A percentile compares a stretch with the other conserved stretches of the same genome.
Conservation (phyloP, 2,329 filamentous ascomycete species). For the Nemania serpens region DNA sequence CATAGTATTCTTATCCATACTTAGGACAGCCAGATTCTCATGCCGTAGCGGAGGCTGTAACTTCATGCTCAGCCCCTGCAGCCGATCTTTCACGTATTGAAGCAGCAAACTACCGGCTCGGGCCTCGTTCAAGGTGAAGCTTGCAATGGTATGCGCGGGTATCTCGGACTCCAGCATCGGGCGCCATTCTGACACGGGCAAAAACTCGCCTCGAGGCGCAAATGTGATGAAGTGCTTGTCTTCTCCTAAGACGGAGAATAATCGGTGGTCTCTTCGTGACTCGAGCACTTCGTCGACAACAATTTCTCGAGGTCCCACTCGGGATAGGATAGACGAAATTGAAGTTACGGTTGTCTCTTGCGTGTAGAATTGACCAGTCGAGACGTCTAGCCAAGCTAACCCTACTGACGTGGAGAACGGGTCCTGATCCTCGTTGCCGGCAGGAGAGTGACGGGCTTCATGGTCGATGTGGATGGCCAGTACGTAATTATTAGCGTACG, state of each 20-base stretch:
- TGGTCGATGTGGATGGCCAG: slow-evolving; percentile 71
- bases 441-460: slow-evolving; percentile 32
- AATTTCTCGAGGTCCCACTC: slow-evolving; percentile 83
- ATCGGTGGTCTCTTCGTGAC: slow-evolving; percentile 59
- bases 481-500: slow-evolving; percentile 90
- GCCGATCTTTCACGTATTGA: slow-evolving; percentile 78
- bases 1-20: slow-evolving; percentile 89
- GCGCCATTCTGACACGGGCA: slow-evolving; percentile 68
- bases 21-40: slow-evolving; percentile 77
- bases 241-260: slow-evolving; percentile 72
- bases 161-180: slow-evolving; percentile 78
- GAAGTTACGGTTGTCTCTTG: slow-evolving; percentile 73
- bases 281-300: slow-evolving; percentile 71
- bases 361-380: slow-evolving; percentile 92
- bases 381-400: slow-evolving; percentile 91
- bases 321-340: slow-evolving; percentile 79
- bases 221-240: slow-evolving; percentile 80
- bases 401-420: slow-evolving; percentile 52
- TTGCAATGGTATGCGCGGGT: slow-evolving; percentile 52
- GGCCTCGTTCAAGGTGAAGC: slow-evolving; percentile 72
- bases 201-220: slow-evolving; percentile 54
- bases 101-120: slow-evolving; percentile 80
- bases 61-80: slow-evolving; percentile 78
- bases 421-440: slow-evolving; percentile 8
- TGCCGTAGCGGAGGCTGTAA: slow-evolving; percentile 81